Base-by-base conservation (phyloP, 2,329 filamentous ascomycete genomes). In the Karstenula rhodostoma region DNA sequence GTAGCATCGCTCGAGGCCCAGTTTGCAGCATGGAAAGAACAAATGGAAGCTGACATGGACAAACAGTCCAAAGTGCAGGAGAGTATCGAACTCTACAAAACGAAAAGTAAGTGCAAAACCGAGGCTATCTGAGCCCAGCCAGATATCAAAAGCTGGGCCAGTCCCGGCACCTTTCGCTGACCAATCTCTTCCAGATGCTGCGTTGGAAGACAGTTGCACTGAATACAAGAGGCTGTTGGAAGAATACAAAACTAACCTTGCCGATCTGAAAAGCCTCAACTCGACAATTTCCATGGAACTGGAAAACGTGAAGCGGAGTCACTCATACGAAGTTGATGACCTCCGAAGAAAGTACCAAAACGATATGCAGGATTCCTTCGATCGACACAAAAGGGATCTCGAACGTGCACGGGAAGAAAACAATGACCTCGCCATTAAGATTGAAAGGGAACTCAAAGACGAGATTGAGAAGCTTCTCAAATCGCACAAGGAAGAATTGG, bases 1-100 rank as follows among this genome's bases (percentile, higher is more conserved):
- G 85, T 97, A 67, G 88, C 89, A 64, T 86, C 88, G 61, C 89
- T 97, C 79, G 92, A 96, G 54, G 72, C 70, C 82, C 84, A 94
- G 70, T 93, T 93, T 73, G 84, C 86, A 50, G 83, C 85, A 60
- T 83, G 98, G 63, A 90, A 90, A 71, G 85, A 89, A 59, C 89
- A 90, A 64, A 87, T 97, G 73, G 87, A 88, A 60, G 85, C 85
- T 33, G 89, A 90, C 23, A 84, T 90, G 12, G 85, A 85, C 43
- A 89, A 92, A 57, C 89, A 87, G 68, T 89, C 86, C 58, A 85
- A 84, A 5, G 82, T 93, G 62, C 92, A 94, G 68, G 90, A 95
- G 63, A 86, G 89, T 0, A 84, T 96, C 48, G 87, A 90, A 17
- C 69, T 91, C 10, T 90, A 91, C 66, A 96, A 94, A 73, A 85